Evolutionary conservation across 2,329 filamentous ascomycete species (phyloP).

Genomic region (Beauveria rudraprayagi): DNA sequence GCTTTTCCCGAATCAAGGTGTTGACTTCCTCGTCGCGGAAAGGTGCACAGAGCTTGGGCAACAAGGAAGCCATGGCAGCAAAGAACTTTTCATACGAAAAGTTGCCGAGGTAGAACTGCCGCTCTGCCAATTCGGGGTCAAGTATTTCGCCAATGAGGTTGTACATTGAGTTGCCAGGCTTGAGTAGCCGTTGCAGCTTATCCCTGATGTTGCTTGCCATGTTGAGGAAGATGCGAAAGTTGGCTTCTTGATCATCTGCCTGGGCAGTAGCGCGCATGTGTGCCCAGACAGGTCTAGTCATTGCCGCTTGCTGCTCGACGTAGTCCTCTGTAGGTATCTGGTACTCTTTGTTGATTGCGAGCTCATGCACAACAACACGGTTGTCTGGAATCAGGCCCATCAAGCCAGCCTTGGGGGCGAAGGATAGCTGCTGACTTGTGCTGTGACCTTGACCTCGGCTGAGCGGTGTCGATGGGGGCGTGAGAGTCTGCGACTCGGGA

Average conservation of each 20-base stretch:
- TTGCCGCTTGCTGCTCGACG: slow-evolving; percentile 45
- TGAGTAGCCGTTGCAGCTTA: slow-evolving; percentile 65
- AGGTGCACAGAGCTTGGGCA: slow-evolving; percentile 74
- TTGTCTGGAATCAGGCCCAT: slow-evolving; percentile 61
- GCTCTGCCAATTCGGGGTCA: slow-evolving; percentile 62
- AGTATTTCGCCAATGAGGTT: slow-evolving; percentile 67
- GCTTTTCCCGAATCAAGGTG: slow-evolving; percentile 54
- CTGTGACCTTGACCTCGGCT: slow-evolving; percentile 26
- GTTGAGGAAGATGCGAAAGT: slow-evolving; percentile 59
- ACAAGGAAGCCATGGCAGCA: slow-evolving; percentile 61
- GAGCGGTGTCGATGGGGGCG: slow-evolving; percentile 44
- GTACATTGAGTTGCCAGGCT: slow-evolving; percentile 64
- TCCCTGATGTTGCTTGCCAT: slow-evolving; percentile 64
- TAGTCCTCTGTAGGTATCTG: slow-evolving; percentile 57
- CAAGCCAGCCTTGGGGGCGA: slow-evolving; percentile 29
- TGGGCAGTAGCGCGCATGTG: slow-evolving; percentile 58
- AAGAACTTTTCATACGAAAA: slow-evolving; percentile 82
- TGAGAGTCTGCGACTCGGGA: slow-evolving; percentile 41
- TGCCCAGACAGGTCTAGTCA: slow-evolving; percentile 42
- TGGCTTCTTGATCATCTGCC: slow-evolving; percentile 55
- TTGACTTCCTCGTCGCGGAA: slow-evolving; percentile 72
- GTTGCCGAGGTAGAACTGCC: slow-evolving; percentile 60
- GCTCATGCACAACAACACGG: slow-evolving; percentile 66
- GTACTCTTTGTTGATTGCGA: slow-evolving; percentile 72
- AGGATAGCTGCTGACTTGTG: slow-evolving; percentile 22